Evolutionary conservation across 2,329 filamentous ascomycete genomes (phyloP), one percentile per base, ranked within the genome.

Genomic region (Aspergillus felis): DNA sequence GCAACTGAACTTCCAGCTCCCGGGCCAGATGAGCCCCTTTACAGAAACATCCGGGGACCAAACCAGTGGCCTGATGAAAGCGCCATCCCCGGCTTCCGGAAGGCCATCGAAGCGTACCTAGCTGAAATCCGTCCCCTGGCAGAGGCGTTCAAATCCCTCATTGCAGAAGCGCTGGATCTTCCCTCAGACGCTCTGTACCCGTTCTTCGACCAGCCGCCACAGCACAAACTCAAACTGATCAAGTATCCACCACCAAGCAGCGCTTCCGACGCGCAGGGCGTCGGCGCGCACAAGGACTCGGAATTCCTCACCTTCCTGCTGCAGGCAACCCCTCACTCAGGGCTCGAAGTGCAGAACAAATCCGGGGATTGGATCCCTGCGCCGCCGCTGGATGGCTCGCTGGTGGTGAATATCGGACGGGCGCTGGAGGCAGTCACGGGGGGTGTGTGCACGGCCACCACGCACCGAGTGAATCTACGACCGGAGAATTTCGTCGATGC

Each of bases 321-420:
- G 10, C 79, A 81, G 58, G 78, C 78, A 41, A 69, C 69, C 2
- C 69, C 71, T 1, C 72, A 74, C 29, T 74, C 72, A 4, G 80
- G 80, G 0, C 72, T 82, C 0, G 77, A 82, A 57, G 79, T 81
- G 0, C 72, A 81, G 50, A 80, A 77, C 58, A 78, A 79, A 56
- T 64, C 71, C 1, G 79, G 79, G 0, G 66, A 69, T 9, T 82
- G 79, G 79, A 70, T 81, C 24, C 66, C 76, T 20, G 78, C 76
- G 5, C 67, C 71, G 24, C 79, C 79, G 1, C 68, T 80, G 4
- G 71, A 73, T 0, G 74, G 74, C 0, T 77, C 79, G 0, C 70
- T 81, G n/a, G 78, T 81, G 0, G 76, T 81, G 56, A 81, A 81
- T 54, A 80, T 81, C 28, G 79, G 77, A 0, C 69, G 71, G 14